Conservation (phyloP, 73 alveolate genomes). For the Paramecium sexaurelia region DNA sequence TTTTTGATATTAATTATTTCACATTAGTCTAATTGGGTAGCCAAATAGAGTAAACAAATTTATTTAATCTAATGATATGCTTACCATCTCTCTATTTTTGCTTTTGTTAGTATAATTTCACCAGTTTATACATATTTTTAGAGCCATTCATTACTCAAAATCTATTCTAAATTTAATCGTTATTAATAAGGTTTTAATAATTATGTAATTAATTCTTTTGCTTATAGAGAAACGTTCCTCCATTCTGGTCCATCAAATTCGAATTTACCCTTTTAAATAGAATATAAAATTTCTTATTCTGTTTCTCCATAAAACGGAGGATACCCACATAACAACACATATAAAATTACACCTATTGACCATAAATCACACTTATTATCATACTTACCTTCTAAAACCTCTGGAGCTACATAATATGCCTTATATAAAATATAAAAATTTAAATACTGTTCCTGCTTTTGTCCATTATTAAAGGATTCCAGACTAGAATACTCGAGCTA, state of each 20-base stretch:
- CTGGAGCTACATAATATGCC: conserved; percentile 80
- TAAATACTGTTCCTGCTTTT: conserved; percentile 69
- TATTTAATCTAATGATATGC: background rate
- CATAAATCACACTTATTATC: conserved; percentile 77
- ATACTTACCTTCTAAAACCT: conserved; percentile 70
- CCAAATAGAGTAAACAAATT: background rate
- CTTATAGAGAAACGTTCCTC: conserved; percentile 64
- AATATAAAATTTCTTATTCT: conserved; percentile 70
- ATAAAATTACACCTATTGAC: conserved; percentile 75
- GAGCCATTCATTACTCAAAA: conserved; percentile 35
- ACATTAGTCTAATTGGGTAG: conserved; percentile 27
- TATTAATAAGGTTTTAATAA: conserved; percentile 61
- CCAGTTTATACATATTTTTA: background rate
- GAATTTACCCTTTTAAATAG: conserved; percentile 61
- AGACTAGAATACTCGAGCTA: background rate
- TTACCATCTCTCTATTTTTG: background rate
- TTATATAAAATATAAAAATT: background rate
- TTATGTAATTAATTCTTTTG: conserved; percentile 72
- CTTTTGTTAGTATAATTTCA: background rate
- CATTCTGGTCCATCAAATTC: conserved; percentile 74
- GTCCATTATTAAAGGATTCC: conserved; percentile 34
- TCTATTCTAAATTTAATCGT: background rate
- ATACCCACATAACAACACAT: conserved; percentile 73
- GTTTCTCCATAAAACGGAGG: conserved; percentile 79
- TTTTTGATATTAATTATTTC: background rate